Percentiles rank a stretch among this genome's conserved stretches.
Evolutionary conservation across 352 stramenopile genomes (phyloP).

Genomic region (Pythium folliculosum): DNA sequence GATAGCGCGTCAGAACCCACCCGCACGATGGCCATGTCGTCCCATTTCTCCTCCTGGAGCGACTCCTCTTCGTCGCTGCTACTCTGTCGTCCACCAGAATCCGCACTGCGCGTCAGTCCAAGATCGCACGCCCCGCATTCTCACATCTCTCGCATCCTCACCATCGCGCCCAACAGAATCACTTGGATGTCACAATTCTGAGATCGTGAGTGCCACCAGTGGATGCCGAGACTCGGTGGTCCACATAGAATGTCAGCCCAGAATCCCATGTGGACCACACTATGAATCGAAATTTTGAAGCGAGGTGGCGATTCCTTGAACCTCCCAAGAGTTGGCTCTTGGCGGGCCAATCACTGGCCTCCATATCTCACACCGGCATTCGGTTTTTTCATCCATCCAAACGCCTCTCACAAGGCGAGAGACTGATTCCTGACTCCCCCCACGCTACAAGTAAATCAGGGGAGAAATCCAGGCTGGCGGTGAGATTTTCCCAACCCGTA

Average conservation of each 20-base stretch:
- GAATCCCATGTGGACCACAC: constrained; percentile 7
- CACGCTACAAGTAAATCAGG: neutral
- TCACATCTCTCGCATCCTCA: neutral
- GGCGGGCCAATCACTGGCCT: neutral
- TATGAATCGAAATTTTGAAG: constrained; percentile 9
- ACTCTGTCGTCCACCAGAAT: constrained; percentile 28
- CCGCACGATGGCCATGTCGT: constrained; percentile 81
- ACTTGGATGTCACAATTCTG: constrained; percentile 1
- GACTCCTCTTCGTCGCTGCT: constrained; percentile 42
- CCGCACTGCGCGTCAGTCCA: neutral
- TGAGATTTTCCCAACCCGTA: neutral
- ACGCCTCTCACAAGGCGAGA: neutral
- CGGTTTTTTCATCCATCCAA: neutral
- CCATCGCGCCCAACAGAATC: neutral
- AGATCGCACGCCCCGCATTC: no score
- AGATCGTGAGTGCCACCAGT: neutral
- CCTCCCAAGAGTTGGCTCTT: neutral
- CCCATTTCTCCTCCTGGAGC: constrained; percentile 67
- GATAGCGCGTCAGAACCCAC: constrained; percentile 23
- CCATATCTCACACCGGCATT: neutral
- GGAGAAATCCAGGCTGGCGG: neutral
- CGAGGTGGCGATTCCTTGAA: constrained; percentile 10
- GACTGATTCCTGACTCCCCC: neutral
- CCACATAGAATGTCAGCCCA: neutral
- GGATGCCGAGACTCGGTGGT: neutral